phyloP scores from a whole-genome alignment of 2,329 filamentous ascomycete genomes.

The Pseudonectria buxi region DNA sequence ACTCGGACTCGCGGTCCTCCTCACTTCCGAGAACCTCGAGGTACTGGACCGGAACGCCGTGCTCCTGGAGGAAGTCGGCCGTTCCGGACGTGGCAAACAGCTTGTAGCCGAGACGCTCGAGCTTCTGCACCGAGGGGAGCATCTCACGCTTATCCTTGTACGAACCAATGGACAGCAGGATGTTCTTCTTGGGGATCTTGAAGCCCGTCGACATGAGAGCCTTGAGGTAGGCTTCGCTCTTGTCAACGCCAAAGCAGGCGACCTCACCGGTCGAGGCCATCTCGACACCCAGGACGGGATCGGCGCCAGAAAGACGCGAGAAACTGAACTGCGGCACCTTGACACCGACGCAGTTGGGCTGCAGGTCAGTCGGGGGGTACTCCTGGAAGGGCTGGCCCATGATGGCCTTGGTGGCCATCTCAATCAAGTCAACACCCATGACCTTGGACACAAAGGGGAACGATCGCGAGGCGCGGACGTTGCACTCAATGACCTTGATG shows the following conservation, averaged over 20 bases:
- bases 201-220: slow-evolving; percentile 93
- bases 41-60: slow-evolving; percentile 87
- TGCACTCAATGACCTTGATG: slow-evolving; percentile 99
- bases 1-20: slow-evolving; percentile 87
- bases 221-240: slow-evolving; percentile 97
- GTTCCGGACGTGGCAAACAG: slow-evolving; percentile 95
- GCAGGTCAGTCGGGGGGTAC: slow-evolving; percentile 72
- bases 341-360: slow-evolving; percentile 81
- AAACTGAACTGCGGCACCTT: slow-evolving; percentile 99
- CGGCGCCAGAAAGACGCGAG: slow-evolving; percentile 90
- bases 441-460: slow-evolving; percentile 99
- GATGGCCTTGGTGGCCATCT: slow-evolving; percentile 98
- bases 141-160: slow-evolving; percentile 99
- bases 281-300: slow-evolving; percentile 94
- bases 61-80: slow-evolving; percentile 90
- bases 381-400: slow-evolving; percentile 74
- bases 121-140: slow-evolving; percentile 83
- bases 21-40: slow-evolving; percentile 78
- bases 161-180: slow-evolving; percentile 89
- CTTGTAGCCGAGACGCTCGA: slow-evolving; percentile 88
- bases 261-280: slow-evolving; percentile 99
- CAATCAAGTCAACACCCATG: slow-evolving; percentile 95
- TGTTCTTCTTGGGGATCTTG: slow-evolving; percentile 90
- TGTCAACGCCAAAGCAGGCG: slow-evolving; percentile 89
- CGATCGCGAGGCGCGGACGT: slow-evolving; percentile 89